These are phyloP conservation scores for Trichosporon asahii DNA, from an alignment of 1,284 basidiomycete species.

Conservation along the genomic window DNA sequence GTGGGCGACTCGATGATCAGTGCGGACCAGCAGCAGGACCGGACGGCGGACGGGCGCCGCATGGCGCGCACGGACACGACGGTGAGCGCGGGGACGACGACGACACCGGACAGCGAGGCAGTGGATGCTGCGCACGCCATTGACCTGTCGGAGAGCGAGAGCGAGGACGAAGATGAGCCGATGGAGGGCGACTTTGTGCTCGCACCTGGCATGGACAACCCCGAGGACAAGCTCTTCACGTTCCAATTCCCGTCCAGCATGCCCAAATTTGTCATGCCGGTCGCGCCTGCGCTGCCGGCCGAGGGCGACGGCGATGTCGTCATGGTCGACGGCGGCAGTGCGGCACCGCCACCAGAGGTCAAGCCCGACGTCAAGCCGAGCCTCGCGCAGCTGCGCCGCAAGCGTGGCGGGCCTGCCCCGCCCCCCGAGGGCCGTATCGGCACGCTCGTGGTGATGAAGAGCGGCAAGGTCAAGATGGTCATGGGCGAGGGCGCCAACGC, in stretches of 20 bases:
- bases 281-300: too few species aligned
- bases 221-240: slow-evolving; percentile 72
- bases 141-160: slow-evolving; percentile 77
- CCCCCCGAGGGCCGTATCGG: slow-evolving; percentile 75
- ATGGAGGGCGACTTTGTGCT: slow-evolving; percentile 74
- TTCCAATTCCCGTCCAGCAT: slow-evolving; percentile 92
- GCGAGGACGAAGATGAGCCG: slow-evolving; percentile 79
- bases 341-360: too few species aligned
- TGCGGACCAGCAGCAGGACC: slow-evolving; percentile 41
- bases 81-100: slow-evolving; percentile 29
- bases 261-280: slow-evolving; percentile 62
- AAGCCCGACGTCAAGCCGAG: slow-evolving; percentile 36
- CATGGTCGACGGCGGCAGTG: too few species aligned
- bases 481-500: slow-evolving; percentile 73
- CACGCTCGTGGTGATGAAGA: slow-evolving; percentile 73
- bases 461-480: slow-evolving; percentile 81
- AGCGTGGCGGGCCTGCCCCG: slow-evolving; percentile 39
- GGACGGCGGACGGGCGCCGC: slow-evolving; percentile 35
- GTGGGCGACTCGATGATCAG: slow-evolving; percentile 43
- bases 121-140: slow-evolving; percentile 66
- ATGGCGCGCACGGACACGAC: slow-evolving; percentile 39
- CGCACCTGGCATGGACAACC: slow-evolving; percentile 43
- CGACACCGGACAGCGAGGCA: too few species aligned
- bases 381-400: slow-evolving; percentile 28
- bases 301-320: slow-evolving; percentile 31